phyloP scores from a whole-genome alignment of 192 early-diverging fungal species.

The Coemansia sp. region DNA sequence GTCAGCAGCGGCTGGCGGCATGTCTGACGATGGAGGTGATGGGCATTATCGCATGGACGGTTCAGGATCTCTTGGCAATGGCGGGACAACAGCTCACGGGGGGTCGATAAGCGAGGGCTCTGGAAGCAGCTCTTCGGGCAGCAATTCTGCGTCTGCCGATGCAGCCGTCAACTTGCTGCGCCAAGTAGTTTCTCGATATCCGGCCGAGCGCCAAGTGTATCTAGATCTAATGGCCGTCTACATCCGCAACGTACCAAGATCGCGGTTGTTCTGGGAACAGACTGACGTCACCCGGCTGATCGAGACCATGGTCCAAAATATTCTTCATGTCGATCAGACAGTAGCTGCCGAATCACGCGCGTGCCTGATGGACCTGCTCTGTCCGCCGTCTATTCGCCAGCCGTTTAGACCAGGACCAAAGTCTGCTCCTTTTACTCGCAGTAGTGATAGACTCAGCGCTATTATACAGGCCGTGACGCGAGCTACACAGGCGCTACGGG shows the following conservation, averaged over 20 bases:
- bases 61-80: neutral
- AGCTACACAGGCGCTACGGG: conserved; percentile 39
- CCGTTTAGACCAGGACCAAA: neutral
- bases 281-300: conserved; percentile 61
- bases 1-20: neutral
- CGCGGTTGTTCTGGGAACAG: conserved; percentile 50
- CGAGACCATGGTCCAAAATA: conserved; percentile 78
- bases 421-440: conserved; percentile 15
- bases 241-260: conserved; percentile 29
- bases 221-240: conserved; percentile 41
- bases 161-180: conserved; percentile 23
- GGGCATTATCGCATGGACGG: neutral
- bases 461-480: conserved; percentile 25
- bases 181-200: conserved; percentile 21
- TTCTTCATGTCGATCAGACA: conserved; percentile 81
- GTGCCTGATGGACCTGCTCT: conserved; percentile 34
- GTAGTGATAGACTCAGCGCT: conserved; percentile 19
- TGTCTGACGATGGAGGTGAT: neutral
- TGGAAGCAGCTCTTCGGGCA: neutral
- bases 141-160: neutral
- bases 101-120: neutral
- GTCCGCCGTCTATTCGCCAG: conserved; percentile 19
- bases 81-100: neutral
- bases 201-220: conserved; percentile 40
- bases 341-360: conserved; percentile 60